phyloP scores from a whole-genome alignment of 768 basidiomycete genomes.

The Lactarius akahatsu region DNA sequence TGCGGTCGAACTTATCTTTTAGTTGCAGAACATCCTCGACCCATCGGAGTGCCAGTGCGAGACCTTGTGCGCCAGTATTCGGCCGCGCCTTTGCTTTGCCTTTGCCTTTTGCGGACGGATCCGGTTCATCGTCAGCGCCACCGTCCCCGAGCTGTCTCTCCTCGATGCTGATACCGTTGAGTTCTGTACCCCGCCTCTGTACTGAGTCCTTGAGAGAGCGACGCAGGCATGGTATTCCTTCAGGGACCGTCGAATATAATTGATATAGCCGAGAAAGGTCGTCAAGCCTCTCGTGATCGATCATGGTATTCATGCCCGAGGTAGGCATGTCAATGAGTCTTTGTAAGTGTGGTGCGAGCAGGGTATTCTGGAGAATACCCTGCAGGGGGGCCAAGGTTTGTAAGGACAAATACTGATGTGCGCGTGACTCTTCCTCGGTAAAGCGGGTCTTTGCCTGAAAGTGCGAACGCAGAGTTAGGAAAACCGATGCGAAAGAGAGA shows the following conservation, averaged over 20 bases:
- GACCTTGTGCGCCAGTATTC: conserved; percentile 45
- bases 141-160: conserved; percentile 41
- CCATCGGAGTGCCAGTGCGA: conserved; percentile 79
- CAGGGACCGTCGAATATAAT: conserved; percentile 65
- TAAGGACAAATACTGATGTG: conserved; percentile 81
- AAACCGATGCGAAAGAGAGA: not conserved
- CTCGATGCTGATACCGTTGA: conserved; percentile 57
- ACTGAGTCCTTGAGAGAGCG: conserved; percentile 71
- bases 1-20: conserved; percentile 84
- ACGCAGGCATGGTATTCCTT: conserved; percentile 64
- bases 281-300: conserved; percentile 72
- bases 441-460: conserved; percentile 77
- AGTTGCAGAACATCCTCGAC: conserved; percentile 87
- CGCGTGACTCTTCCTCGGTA: conserved; percentile 77
- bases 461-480: conserved; percentile 25
- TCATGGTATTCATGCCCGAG: conserved; percentile 85
- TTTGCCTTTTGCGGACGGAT: conserved; percentile 46
- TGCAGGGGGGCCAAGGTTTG: conserved; percentile 68
- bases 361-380: conserved; percentile 70
- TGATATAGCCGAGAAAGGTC: conserved; percentile 80
- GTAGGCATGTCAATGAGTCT: conserved; percentile 73
- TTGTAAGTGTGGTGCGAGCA: conserved; percentile 76
- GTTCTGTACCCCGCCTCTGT: conserved; percentile 67
- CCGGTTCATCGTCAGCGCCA: conserved; percentile 37
- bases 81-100: conserved; percentile 49